Conservation (phyloP, 176 grass and related monocot species). For the Poa pratensis region DNA sequence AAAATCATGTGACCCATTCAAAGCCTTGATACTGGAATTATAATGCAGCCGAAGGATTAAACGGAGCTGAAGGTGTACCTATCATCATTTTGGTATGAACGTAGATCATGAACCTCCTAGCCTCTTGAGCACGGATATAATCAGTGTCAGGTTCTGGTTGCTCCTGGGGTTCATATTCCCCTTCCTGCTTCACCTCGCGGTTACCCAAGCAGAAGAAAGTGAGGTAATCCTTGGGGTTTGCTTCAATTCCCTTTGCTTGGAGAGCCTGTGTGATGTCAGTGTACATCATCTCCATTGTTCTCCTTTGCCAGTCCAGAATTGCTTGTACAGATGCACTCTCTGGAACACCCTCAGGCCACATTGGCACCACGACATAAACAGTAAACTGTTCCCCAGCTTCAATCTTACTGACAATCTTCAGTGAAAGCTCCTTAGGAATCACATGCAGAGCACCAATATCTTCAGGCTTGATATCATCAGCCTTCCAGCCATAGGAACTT, state of each 20-base stretch:
- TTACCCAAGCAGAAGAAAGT: conserved; percentile 97
- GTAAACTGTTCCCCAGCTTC: conserved; percentile 79
- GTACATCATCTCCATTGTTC: conserved; percentile 98
- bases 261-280: conserved; percentile 80
- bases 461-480: conserved; percentile 71
- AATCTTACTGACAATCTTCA: conserved; percentile 90
- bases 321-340: conserved; percentile 92
- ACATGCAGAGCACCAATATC: conserved; percentile 88
- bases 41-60: not conserved
- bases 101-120: conserved; percentile 97
- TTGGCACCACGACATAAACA: conserved; percentile 89
- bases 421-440: conserved; percentile 85
- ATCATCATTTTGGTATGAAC: conserved; percentile 99
- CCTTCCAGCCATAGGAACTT: conserved; percentile 74
- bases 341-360: conserved; percentile 97
- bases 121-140: conserved; percentile 80
- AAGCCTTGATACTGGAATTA: not conserved
- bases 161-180: conserved; percentile 72
- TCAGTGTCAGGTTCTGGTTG: conserved; percentile 74
- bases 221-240: conserved; percentile 84
- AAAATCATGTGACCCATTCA: not conserved
- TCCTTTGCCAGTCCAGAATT: conserved; percentile 92
- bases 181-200: conserved; percentile 67
- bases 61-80: conserved; percentile 49
- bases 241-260: conserved; percentile 68